Evolutionary conservation across 306 rosid genomes (phyloP).

Genomic region (Malus fusca): DNA sequence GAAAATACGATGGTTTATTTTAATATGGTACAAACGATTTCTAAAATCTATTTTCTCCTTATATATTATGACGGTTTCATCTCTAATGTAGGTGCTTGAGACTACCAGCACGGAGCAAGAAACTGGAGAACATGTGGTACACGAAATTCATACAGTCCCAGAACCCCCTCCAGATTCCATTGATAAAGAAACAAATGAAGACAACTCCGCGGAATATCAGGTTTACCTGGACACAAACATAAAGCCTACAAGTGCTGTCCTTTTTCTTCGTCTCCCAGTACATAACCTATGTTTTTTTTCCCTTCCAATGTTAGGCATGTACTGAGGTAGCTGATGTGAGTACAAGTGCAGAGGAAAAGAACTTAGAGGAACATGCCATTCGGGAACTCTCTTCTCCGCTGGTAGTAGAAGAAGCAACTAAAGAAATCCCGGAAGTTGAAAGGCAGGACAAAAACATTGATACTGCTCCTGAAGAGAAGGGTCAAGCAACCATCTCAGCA

Average conservation of each 20-base stretch:
- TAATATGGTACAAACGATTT: too few relatives aligned
- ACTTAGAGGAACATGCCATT: constrained; percentile 3
- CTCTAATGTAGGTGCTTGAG: too few relatives aligned
- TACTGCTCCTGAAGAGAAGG: not conserved
- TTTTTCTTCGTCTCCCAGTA: too few relatives aligned
- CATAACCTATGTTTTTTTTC: not conserved
- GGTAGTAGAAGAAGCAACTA: not conserved
- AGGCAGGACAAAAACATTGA: not conserved
- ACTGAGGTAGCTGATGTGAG: constrained; percentile 6
- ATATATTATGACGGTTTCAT: too few relatives aligned
- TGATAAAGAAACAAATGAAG: not conserved
- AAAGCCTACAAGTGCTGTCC: too few relatives aligned
- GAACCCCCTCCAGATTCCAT: too few relatives aligned
- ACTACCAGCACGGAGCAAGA: too few relatives aligned
- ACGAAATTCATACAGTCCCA: too few relatives aligned
- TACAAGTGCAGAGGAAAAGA: constrained; percentile 2
- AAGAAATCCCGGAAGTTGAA: not conserved
- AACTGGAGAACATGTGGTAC: too few relatives aligned
- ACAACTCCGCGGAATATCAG: constrained; percentile 7
- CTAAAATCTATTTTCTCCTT: too few relatives aligned
- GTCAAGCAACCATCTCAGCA: not conserved
- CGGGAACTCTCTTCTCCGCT: constrained; percentile 1
- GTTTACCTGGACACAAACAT: not conserved
- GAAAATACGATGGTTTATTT: too few relatives aligned
- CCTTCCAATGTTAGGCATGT: not conserved